Evolutionary conservation across 257 asterid genomes (phyloP).

Genomic region (Nicotiana undulata): DNA sequence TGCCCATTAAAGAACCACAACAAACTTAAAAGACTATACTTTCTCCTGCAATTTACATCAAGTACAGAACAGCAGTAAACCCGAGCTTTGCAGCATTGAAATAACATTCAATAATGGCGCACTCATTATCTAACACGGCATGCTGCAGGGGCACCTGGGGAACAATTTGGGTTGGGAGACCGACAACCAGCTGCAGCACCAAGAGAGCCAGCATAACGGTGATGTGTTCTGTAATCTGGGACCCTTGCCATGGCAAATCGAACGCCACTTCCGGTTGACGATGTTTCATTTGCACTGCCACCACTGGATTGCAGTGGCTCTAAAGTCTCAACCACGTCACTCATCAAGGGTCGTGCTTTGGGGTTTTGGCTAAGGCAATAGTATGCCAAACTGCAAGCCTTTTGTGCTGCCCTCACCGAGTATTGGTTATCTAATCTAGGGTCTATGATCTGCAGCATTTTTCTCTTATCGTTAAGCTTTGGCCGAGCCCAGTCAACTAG

Average conservation of each 20-base stretch:
- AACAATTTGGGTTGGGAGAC: slow-evolving; percentile 58
- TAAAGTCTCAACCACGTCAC: slow-evolving; percentile 93
- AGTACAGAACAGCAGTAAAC: slow-evolving; percentile 18
- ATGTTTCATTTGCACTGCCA: slow-evolving; percentile 42
- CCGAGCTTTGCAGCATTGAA: slow-evolving; percentile 7
- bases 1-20: slow-evolving; percentile 5
- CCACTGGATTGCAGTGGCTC: slow-evolving; percentile 72
- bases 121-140: slow-evolving; percentile 72
- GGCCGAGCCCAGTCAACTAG: slow-evolving; percentile 99
- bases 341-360: slow-evolving; percentile 95
- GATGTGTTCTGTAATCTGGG: slow-evolving; percentile 57
- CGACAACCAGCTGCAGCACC: slow-evolving; percentile 62
- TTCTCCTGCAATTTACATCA: slow-evolving; percentile 20
- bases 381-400: slow-evolving; percentile 98
- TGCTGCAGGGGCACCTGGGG: slow-evolving; percentile 65
- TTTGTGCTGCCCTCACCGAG: slow-evolving; percentile 93
- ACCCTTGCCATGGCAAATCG: slow-evolving; percentile 51
- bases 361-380: slow-evolving; percentile 99
- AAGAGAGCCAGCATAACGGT: slow-evolving; percentile 44
- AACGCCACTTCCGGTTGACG: slow-evolving; percentile 49
- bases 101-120: slow-evolving; percentile 6
- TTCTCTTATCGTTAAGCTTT: slow-evolving; percentile 85
- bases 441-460: slow-evolving; percentile 92
- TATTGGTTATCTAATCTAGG: slow-evolving; percentile 87
- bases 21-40: slow-evolving; percentile 6